Base-by-base conservation (phyloP, 331 rosid species). In the Arachis monticola region DNA sequence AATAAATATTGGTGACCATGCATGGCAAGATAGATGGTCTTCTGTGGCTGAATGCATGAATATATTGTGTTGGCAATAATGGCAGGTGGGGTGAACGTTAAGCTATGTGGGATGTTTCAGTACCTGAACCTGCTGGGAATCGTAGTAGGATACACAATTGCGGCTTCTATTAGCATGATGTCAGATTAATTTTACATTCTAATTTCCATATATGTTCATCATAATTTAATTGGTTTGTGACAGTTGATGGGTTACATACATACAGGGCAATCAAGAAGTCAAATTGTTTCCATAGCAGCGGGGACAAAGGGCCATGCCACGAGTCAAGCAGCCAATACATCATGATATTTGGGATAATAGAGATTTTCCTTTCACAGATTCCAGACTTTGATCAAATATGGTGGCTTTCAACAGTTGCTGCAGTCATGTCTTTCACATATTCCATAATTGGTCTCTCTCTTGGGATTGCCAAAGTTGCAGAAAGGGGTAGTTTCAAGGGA, bases 321-420 rank as follows among this genome's bases (percentile, higher is more conserved):
- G 48, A 59, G 82, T 75, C 87, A 45, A 83, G 86, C 82, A 81
- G 53, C 67, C 61, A n/a, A 41, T 86, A 78, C 68, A 86, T 81
- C 84, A 68, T 86, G 58, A 8, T 60, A 38, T 86, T 86, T 69
- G 90, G 90, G 0, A 52, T 31, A 44, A 67, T 38, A 0, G 42
- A 85, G 42, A 70, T 85, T 50, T 10, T 83, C 41, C 83, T 85
- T 8, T 83, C 87, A 47, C 89, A 83, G 68, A 85, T 85, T 69
- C 89, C 87, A 27, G 69, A 85, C 77, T 83, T 85, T 68, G 87
- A 83, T 58, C 87, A 80, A 78, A 77, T 85, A 40, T 83, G 89
- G 89, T 85, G 89, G 89, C 89, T 85, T 32, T 85, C 89, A 11
- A 48, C 56, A 3, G 83, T 85, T 69, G 89, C 89, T 74, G 86